Base-by-base conservation (phyloP, 768 basidiomycete species). In the Leccinum barrowsii region DNA sequence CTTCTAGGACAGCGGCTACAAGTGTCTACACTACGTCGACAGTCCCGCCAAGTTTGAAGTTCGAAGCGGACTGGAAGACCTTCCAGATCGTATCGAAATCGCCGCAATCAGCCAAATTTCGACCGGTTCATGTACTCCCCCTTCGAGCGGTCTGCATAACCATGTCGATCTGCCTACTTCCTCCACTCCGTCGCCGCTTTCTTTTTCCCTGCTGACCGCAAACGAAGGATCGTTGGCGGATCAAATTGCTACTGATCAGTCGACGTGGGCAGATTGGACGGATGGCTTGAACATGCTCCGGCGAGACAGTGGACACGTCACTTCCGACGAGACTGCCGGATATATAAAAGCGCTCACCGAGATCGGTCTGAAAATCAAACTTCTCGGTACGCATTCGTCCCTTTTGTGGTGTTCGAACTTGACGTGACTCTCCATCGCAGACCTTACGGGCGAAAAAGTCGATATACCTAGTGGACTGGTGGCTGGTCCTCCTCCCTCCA, bases 241-340 rank as follows among this genome's bases (percentile, higher is more conserved):
- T 69, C 82, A 87, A 58, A 85, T 92, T 64, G 89, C 91, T 3
- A 84, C 86, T 28, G 85, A 93, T 70, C 81, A 83, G 54, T 84
- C 86, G 17, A 78, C 87, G 17, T 94, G 90, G 88, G 89, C 91
- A 15, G 94, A 96, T 74, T 96, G 94, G 94, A 92, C 92, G 2
- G 94, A 96, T 70, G 94, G 93, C 4, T 69, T 96, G 71, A 92
- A 92, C 65, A 90, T 95, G 85, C 80, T 95, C 44, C 78, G 91
- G 42, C 77, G 85, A 53, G 90, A 90, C 63, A 85, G 90, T 17
- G 89, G 90, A 7, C 91, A 92, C 68, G 90, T 93, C 57, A 77
- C 87, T 12, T 92, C 92, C 4, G 82, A 86, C 62, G 90, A 94
- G 73, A 94, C 94, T 0, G 89, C 88, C 40, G 87, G 86, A 22